Evolutionary conservation across 495 filamentous ascomycete species (phyloP).

Genomic region (Talaromyces adpressus): DNA sequence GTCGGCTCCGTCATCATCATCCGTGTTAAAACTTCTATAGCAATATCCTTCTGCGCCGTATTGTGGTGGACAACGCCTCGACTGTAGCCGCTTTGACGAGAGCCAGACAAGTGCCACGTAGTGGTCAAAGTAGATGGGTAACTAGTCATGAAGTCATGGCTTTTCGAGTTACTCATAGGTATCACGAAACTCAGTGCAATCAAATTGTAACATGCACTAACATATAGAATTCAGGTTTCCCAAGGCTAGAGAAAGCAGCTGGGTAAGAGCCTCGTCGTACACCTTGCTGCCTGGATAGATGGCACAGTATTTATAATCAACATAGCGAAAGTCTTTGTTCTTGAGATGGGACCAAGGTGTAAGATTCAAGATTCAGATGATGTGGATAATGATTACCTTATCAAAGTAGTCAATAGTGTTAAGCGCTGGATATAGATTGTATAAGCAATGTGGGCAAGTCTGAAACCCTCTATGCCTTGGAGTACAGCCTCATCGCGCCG

Average conservation of each 20-base stretch:
- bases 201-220: not conserved
- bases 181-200: not conserved
- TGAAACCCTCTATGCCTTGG: not conserved
- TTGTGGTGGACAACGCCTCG: not conserved
- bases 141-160: not conserved
- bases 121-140: not conserved
- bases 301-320: not conserved
- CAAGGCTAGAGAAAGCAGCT: not conserved
- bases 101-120: not conserved
- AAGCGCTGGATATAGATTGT: not conserved
- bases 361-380: not conserved
- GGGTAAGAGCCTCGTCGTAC: not conserved
- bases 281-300: not conserved
- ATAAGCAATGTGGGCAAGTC: not conserved
- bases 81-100: not conserved
- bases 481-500: not conserved
- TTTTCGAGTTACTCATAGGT: not conserved
- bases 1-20: not conserved
- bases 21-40: not conserved
- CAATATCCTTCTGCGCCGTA: not conserved
- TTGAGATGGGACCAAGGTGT: not conserved
- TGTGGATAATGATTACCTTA: not conserved
- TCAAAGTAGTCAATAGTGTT: not conserved
- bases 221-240: not conserved
- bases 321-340: not conserved